A percentile compares a stretch with the other conserved stretches of the same genome.
Conservation (phyloP, 441 rosid species). For the Eutrema salsugineum region DNA sequence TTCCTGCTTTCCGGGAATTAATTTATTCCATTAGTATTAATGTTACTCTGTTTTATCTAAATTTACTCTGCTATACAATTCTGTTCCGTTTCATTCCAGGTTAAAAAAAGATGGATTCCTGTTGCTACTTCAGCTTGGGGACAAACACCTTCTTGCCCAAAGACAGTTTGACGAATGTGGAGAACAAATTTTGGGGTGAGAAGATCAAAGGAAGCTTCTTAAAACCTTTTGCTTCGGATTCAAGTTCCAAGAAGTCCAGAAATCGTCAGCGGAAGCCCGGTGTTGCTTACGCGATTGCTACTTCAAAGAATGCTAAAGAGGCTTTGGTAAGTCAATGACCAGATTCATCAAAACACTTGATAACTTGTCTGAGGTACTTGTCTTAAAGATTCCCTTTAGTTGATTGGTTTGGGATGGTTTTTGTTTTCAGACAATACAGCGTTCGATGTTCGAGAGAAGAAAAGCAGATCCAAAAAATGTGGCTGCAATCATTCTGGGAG, state of each 20-base stretch:
- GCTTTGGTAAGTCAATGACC: conserved; percentile 44
- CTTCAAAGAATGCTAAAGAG: conserved; percentile 51
- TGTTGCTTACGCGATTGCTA: conserved; percentile 47
- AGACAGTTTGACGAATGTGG: conserved; percentile 33
- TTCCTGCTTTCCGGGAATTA: too few relatives aligned
- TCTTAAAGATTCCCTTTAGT: neutral
- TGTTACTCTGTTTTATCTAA: too few relatives aligned
- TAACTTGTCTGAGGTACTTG: neutral
- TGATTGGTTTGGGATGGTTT: neutral
- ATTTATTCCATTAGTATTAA: neutral
- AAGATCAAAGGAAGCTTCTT: conserved; percentile 47
- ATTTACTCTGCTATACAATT: too few relatives aligned
- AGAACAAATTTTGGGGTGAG: conserved; percentile 55
- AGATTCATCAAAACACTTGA: neutral
- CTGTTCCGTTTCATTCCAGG: conserved; percentile 11
- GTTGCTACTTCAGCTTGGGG: conserved; percentile 39
- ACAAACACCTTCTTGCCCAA: conserved; percentile 36
- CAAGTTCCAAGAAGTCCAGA: conserved; percentile 28
- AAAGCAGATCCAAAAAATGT: conserved; percentile 78
- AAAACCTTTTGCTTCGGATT: conserved; percentile 32
- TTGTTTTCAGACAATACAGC: conserved; percentile 41
- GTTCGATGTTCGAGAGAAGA: conserved; percentile 46
- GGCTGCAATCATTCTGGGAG: conserved; percentile 88
- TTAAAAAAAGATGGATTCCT: conserved; percentile 53
- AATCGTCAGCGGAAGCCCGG: conserved; percentile 42